Percentiles rank a stretch among this genome's conserved stretches.
Conservation (phyloP, 23 red algal genomes). For the Gracilaria gracilis region DNA sequence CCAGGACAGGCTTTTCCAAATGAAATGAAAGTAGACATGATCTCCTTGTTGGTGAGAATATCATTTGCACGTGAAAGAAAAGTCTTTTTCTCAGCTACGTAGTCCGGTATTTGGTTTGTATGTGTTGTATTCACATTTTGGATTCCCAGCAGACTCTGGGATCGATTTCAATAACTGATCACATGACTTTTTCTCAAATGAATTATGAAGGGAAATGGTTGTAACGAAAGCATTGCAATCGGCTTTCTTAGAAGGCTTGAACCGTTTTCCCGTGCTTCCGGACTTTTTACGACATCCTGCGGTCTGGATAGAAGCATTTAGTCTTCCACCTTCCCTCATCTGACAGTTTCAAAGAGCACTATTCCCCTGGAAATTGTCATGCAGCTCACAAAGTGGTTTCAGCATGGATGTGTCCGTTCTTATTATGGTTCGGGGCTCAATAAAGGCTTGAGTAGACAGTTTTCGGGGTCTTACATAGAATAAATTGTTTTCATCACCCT, state of each 20-base stretch:
- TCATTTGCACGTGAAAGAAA: not conserved
- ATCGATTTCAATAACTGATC: not conserved
- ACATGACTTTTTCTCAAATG: not conserved
- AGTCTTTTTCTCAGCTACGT: not conserved
- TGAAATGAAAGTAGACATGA: not conserved
- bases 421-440: not conserved
- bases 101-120: not conserved
- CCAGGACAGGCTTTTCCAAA: not conserved
- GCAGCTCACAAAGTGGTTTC: not conserved
- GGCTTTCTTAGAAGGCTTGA: not conserved
- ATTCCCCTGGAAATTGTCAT: not conserved
- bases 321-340: not conserved
- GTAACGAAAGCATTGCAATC: not conserved
- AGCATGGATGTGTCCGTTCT: not conserved
- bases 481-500: not conserved
- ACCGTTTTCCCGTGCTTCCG: not conserved
- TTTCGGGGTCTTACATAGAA: not conserved
- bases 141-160: not conserved
- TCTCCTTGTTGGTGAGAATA: not conserved
- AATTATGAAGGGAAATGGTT: not conserved
- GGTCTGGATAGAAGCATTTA: not conserved
- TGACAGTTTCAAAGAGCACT: not conserved
- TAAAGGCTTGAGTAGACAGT: not conserved
- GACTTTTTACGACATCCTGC: not conserved
- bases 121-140: not conserved